These are phyloP conservation scores for Eucalyptus sp. DNA, from an alignment of 345 rosid species.

Conservation along the genomic window DNA sequence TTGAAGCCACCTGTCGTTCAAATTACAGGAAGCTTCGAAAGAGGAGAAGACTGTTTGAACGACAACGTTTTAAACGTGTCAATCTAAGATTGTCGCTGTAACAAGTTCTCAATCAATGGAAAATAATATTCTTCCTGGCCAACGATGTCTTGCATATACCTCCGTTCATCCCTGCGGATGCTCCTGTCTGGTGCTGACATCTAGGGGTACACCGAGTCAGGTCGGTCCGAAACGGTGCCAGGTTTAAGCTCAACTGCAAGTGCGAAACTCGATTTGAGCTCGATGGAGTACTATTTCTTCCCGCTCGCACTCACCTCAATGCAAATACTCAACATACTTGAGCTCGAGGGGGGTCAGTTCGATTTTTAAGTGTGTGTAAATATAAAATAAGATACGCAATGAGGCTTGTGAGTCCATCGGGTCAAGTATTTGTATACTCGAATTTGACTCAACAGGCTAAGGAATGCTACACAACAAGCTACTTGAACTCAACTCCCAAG, in stretches of 20 bases:
- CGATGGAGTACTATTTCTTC: neutral
- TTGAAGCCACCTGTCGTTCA: neutral
- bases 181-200: neutral
- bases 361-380: neutral
- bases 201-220: neutral
- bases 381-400: neutral
- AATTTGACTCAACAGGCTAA: neutral
- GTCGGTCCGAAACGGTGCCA: neutral
- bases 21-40: neutral
- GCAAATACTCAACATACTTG: neutral
- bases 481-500: neutral
- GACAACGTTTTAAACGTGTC: neutral
- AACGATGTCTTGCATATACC: neutral
- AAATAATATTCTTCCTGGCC: neutral
- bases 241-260: neutral
- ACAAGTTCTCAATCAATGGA: neutral
- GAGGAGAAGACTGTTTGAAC: neutral
- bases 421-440: neutral
- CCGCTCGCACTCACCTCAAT: neutral
- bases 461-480: neutral
- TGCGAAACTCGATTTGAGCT: neutral
- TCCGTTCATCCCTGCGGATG: neutral
- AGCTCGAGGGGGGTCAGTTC: neutral
- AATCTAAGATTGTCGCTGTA: neutral
- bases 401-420: neutral